These are phyloP conservation scores for Amauroascus verrucosus DNA, from an alignment of 2,329 filamentous ascomycete genomes.

Conservation along the genomic window DNA sequence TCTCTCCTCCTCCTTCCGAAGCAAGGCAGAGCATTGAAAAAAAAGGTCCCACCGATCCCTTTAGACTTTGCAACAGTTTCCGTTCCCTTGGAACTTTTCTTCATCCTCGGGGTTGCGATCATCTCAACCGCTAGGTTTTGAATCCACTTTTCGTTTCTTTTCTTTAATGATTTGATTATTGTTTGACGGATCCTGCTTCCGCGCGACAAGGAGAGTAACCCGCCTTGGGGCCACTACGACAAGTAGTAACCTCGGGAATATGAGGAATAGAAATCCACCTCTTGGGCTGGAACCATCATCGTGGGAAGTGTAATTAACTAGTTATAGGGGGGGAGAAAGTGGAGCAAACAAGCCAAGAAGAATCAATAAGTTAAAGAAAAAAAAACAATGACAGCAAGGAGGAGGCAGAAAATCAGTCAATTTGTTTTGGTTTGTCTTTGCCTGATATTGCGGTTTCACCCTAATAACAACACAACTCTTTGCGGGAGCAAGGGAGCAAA, in stretches of 20 bases:
- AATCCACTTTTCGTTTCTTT: neutral
- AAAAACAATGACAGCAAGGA: too few species aligned
- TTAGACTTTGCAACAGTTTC: conserved; percentile 6
- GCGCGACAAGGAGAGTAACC: neutral
- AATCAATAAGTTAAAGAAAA: too few species aligned
- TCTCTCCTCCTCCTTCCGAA: neutral
- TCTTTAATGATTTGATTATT: neutral
- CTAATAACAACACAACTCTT: neutral
- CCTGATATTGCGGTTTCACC: neutral
- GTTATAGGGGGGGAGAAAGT: neutral
- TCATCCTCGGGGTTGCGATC: neutral
- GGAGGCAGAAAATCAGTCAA: neutral
- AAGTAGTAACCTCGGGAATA: conserved; percentile 1
- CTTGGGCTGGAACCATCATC: neutral
- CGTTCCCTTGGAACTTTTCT: neutral
- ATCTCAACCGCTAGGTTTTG: neutral
- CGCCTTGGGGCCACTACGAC: too few species aligned
- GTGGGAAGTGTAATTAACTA: neutral
- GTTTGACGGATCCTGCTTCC: neutral
- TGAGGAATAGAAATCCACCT: neutral
- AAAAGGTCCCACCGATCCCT: conserved; percentile 1
- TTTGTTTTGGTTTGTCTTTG: neutral
- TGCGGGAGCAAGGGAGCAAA: neutral
- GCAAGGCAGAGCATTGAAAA: too few species aligned
- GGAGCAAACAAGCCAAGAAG: too few species aligned